phyloP scores from a whole-genome alignment of 148 eudicot genomes.

The Simmondsia chinensis region DNA sequence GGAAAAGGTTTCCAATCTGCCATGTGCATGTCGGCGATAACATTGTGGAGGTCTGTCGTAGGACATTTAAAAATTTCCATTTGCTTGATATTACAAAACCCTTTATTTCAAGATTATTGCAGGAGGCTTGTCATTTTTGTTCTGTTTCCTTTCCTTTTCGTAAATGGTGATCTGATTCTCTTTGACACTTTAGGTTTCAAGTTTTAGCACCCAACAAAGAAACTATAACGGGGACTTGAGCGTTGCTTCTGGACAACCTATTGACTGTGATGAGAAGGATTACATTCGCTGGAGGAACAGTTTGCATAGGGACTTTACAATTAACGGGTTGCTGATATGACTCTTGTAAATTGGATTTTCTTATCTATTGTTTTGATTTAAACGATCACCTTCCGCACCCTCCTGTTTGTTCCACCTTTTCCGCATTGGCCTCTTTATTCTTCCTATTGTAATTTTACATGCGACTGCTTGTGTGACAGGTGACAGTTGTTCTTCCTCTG shows the following conservation, averaged over 20 bases:
- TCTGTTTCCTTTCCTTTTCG: not conserved
- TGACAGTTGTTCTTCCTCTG: conserved; percentile 1
- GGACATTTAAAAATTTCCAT: too few relatives aligned
- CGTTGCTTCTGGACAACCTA: conserved; percentile 22
- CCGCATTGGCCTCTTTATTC: too few relatives aligned
- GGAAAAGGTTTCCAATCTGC: conserved; percentile 75
- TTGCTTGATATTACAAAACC: too few relatives aligned
- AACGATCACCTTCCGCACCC: too few relatives aligned
- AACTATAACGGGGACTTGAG: conserved; percentile 16
- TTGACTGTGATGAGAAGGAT: conserved; percentile 46
- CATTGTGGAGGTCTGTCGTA: conserved; percentile 48
- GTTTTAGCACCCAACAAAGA: conserved; percentile 52
- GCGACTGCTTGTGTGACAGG: too few relatives aligned
- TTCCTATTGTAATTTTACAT: too few relatives aligned
- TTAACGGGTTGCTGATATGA: conserved; percentile 69
- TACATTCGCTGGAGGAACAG: conserved; percentile 78
- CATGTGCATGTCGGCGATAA: conserved; percentile 52
- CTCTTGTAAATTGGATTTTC: conserved; percentile 24
- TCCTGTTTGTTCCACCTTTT: conserved; percentile 2
- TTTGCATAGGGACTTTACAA: conserved; percentile 78
- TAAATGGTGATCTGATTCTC: not conserved
- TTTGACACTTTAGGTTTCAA: conserved; percentile 59
- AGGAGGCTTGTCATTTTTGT: too few relatives aligned
- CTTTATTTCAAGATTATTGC: too few relatives aligned
- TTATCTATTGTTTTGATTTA: too few relatives aligned